Evolutionary conservation across 2,329 filamentous ascomycete genomes (phyloP), one percentile per base, ranked within the genome.

Genomic region (Cladophialophora exuberans): DNA sequence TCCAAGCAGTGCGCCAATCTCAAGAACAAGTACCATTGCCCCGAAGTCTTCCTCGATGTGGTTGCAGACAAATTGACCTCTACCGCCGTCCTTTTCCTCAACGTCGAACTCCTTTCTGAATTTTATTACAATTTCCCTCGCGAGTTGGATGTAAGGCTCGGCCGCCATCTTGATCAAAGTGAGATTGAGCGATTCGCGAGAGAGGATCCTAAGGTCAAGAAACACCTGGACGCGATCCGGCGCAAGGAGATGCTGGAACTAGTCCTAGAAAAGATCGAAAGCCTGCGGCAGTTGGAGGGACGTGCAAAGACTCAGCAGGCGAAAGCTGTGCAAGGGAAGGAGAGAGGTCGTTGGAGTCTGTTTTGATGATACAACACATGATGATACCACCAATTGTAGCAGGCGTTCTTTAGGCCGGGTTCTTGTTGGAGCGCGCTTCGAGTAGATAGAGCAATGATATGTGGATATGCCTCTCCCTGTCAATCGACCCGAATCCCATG

Each of bases 101-200:
- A 99, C 67, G 94, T 97, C 9, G 95, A 99, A 75, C 82, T 99
- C 17, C 83, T 99, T 15, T 93, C 89, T 1, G 96, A 99, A 68
- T 99, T 97, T 71, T 97, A 96, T 76, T 96, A 97, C 75, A 91
- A 94, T 69, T 99, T 99, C 73, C 94, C 94, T 0, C 84, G 94
- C 33, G 91, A 97, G 69, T 82, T 99, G 10, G 94, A 99, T 70
- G 77, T 87, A 56, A 84, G 92, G 28, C 85, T 99, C 9, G 90
- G 93, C 41, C 84, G 90, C 22, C 87, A 90, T 65, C 79, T 97
- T 57, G 83, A 84, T 28, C 84, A 88, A 52, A 84, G 85, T 4
- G 87, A 97, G 66, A 83, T 97, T 4, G 93, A 99, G 69, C 83
- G 83, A 22, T 97, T 99, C 65, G 94, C 94, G 2, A 85, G 89